Evolutionary conservation across 2,329 filamentous ascomycete genomes (phyloP).

Genomic region (Phialemonium atrogriseum): DNA sequence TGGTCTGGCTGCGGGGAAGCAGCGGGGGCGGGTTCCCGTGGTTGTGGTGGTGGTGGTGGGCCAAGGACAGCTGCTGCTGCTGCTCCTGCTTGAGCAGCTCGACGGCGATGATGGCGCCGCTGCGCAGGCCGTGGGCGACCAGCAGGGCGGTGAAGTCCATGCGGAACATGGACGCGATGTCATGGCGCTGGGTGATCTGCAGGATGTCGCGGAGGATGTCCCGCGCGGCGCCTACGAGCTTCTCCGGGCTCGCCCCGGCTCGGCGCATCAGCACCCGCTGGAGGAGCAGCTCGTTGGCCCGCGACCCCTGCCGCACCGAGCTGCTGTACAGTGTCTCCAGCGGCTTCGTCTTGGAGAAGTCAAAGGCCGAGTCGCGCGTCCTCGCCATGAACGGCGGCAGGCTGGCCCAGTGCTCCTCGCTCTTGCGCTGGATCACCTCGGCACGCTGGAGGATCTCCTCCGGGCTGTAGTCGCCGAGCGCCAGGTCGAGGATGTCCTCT

Average conservation of each 20-base stretch:
- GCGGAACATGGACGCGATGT: constrained; percentile 19
- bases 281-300: constrained; percentile 21
- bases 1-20: constrained; percentile 25
- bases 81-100: constrained; percentile 26
- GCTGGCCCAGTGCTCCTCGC: constrained; percentile 14
- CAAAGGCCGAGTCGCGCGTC: constrained; percentile 9
- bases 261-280: constrained; percentile 24
- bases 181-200: constrained; percentile 20
- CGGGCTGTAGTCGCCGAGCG: constrained; percentile 19
- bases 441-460: constrained; percentile 18
- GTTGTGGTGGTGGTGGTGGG: no score
- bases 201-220: constrained; percentile 23
- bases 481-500: constrained; percentile 27
- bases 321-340: constrained; percentile 16
- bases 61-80: no score
- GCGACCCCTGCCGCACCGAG: constrained; percentile 15
- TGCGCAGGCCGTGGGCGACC: constrained; percentile 22
- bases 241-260: constrained; percentile 21
- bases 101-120: constrained; percentile 24
- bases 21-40: constrained; percentile 23
- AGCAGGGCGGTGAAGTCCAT: constrained; percentile 20
- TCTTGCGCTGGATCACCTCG: constrained; percentile 9
- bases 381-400: constrained; percentile 17
- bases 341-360: constrained; percentile 13
- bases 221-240: constrained; percentile 20